Evolutionary conservation across 106 monocot genomes (phyloP).

Genomic region (Phalaenopsis equestris): DNA sequence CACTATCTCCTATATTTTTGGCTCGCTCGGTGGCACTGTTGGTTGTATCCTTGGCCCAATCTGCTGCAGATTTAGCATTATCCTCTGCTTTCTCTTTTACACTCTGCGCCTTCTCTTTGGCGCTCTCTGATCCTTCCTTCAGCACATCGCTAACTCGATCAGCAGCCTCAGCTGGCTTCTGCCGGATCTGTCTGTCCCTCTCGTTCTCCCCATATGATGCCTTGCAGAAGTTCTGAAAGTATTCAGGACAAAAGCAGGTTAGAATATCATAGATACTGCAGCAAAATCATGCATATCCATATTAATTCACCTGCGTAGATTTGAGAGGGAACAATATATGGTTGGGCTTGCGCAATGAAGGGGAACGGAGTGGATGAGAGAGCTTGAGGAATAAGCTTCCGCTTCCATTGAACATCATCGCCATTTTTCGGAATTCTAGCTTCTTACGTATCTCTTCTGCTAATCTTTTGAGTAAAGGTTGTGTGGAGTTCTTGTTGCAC

Average conservation of each 20-base stretch:
- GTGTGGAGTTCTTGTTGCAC: too few species aligned
- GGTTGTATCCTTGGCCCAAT: background rate
- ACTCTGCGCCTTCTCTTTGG: background rate
- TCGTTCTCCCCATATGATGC: background rate
- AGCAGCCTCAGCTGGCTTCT: slow-evolving; percentile 1
- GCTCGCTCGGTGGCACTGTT: slow-evolving; percentile 1
- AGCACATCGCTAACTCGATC: background rate
- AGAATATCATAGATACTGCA: background rate
- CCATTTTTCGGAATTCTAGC: background rate
- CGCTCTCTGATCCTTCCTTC: slow-evolving; percentile 2
- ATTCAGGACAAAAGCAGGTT: background rate
- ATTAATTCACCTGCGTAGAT: background rate
- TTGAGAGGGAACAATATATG: background rate
- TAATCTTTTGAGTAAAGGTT: background rate
- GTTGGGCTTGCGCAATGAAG: background rate
- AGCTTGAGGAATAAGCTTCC: background rate
- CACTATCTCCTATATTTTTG: background rate
- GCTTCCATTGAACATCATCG: background rate
- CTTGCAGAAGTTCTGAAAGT: background rate
- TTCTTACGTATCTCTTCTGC: background rate
- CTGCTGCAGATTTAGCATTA: background rate
- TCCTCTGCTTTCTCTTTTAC: slow-evolving; percentile 9
- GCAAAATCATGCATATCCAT: background rate
- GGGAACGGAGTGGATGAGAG: background rate
- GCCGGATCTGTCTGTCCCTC: background rate